Evolutionary conservation across 106 monocot species (phyloP), one percentile per base, ranked within the genome.

Genomic region (Hemerocallis citrina): DNA sequence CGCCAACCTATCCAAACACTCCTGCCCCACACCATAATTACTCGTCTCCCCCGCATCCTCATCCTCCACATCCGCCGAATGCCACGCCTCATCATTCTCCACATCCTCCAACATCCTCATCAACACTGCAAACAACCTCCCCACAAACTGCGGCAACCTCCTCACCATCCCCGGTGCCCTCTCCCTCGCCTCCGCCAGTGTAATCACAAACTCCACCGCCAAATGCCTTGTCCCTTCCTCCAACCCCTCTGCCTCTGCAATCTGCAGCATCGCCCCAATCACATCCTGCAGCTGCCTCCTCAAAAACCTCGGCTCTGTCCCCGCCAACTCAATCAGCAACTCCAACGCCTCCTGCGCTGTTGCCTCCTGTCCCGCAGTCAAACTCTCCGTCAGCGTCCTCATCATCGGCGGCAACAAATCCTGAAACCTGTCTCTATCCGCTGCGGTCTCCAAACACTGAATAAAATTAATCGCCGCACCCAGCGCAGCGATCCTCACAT

Each of bases 31-130:
- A 31, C 81, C 68, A 33, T 85, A 93, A 60, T 89, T 93, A 47
- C 74, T 75, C 0, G 74, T 79, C 72, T 93, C 93, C 35, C 88
- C 93, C 0, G 93, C 88, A 74, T 88, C 88, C 66, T 93, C 93
- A 39, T 93, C 88, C 58, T 88, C 79, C 2, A 60, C 52, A 34
- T 85, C 79, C 3, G 88, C 88, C 4, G 65, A 59, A 61, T 93
- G 88, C 93, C 93, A 93, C 0, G 77, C 76, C 2, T 81, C 79
- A 6, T 88, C 88, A 47, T 93, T 88, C 68, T 85, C 82, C 9
- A 88, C 64, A 39, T 88, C 85, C 3, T 88, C 66, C n/a, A 93
- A 66, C 88, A 93, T 85, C 72, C 79, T 82, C 81, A 88, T 88
- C 10, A 88, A 76, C 24, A 88, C 74, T 4, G 88, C 82, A 52